Base-by-base conservation (phyloP, 495 filamentous ascomycete species). In the Rhizodiscina lignyota region DNA sequence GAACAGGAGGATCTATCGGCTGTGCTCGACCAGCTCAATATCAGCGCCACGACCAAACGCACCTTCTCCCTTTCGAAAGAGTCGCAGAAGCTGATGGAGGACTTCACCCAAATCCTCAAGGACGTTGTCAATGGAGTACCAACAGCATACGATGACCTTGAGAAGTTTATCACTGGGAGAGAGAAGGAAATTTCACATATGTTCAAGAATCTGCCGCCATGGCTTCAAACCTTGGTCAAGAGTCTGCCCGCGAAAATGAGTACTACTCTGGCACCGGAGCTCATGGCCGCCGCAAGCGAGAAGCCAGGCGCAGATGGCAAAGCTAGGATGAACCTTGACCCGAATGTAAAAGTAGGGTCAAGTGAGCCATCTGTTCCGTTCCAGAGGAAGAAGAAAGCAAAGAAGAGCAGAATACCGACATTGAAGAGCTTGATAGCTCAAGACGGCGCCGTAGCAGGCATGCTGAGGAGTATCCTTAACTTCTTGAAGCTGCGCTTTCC, bases 41-140 rank as follows among this genome's bases (percentile, higher is more conserved):
- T 93, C 17, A 66, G 77, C 12, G 77, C 80, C 4, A 66, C 74
- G 37, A 72, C 87, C 56, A 85, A 84, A 53, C 71, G 72, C 15
- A 77, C 79, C 31, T 83, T 92, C 55, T 76, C 77, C n/a, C 63
- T 93, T 29, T 77, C 81, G 6, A 65, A 72, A 31, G 83, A 86
- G 42, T 84, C 80, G 2, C 68, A 79, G 48, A 74, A 84, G 40
- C 66, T 93, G 2, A 63, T 91, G 24, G 66, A 70, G 29, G 77
- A 77, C 40, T 97, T 97, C 66, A 82, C 80, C 15, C 58, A 83
- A 27, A 75, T 94, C 21, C 74, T 97, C 42, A 86, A 83, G 47
- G 87, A 94, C 53, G 61, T 93, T n/a, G 66, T 82, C 38, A 86
- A 83, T 52, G 87, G 87, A 35, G 87, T 80, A 4, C 87, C 87